Evolutionary conservation across 2,329 filamentous ascomycete species (phyloP).

Genomic region (Curvularia sp.): DNA sequence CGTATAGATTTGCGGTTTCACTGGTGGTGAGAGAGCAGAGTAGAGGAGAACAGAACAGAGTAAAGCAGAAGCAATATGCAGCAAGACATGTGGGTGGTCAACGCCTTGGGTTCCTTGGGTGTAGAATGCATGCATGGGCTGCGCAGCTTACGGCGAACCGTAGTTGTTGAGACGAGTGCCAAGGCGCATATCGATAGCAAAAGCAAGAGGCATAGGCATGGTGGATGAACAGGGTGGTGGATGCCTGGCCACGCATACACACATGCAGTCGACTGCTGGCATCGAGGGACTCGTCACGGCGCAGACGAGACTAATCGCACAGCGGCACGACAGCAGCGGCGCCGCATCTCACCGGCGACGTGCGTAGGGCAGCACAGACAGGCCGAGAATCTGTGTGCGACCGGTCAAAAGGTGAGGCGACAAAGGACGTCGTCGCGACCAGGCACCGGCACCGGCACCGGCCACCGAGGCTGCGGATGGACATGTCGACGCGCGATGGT

Average conservation of each 20-base stretch:
- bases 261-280: slow-evolving; percentile 7
- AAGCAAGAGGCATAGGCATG: slow-evolving; percentile 1
- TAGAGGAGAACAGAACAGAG: no score
- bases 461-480: no score
- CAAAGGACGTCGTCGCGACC: not conserved
- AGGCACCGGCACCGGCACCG: no score
- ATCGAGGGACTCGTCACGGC: slow-evolving; percentile 7
- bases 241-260: slow-evolving; percentile 8
- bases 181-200: slow-evolving; percentile 7
- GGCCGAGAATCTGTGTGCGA: slow-evolving; percentile 27
- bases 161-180: not conserved
- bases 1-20: no score
- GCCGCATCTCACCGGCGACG: slow-evolving; percentile 32
- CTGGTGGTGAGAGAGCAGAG: no score
- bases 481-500: no score
- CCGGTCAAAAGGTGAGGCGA: slow-evolving; percentile 35
- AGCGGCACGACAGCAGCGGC: not conserved
- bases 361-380: slow-evolving; percentile 27
- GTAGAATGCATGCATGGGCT: not conserved
- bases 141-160: not conserved
- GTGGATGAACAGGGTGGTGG: not conserved
- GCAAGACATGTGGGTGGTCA: not conserved
- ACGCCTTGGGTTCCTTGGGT: not conserved
- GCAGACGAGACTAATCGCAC: not conserved
- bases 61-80: not conserved